These are phyloP conservation scores for Tylopilus felleus DNA, from an alignment of 768 basidiomycete genomes.

Conservation along the genomic window DNA sequence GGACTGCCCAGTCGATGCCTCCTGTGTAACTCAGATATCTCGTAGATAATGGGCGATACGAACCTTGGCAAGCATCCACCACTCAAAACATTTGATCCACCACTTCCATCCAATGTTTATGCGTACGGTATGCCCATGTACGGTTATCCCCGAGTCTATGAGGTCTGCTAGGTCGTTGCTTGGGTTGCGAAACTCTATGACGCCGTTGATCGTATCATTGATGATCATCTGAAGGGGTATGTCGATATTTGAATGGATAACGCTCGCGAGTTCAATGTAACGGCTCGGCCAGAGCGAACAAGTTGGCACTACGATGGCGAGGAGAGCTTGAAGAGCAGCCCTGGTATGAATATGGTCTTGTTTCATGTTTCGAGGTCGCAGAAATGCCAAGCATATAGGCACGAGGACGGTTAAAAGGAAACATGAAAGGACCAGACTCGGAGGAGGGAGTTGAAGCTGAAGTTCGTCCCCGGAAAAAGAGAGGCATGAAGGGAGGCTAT, in stretches of 20 bases:
- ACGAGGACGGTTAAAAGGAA: constrained; percentile 11
- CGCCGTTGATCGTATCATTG: constrained; percentile 34
- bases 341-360: constrained; percentile 15
- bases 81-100: constrained; percentile 35
- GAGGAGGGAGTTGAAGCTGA: too few relatives aligned
- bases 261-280: constrained; percentile 33
- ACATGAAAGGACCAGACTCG: not conserved
- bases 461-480: not conserved
- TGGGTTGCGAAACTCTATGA: constrained; percentile 44
- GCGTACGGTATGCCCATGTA: constrained; percentile 39
- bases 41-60: constrained; percentile 3
- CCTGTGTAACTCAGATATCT: not conserved
- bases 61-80: constrained; percentile 30
- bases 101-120: constrained; percentile 32
- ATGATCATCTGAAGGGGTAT: constrained; percentile 38
- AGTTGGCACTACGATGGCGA: constrained; percentile 41
- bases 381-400: constrained; percentile 5
- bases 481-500: not conserved
- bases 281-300: constrained; percentile 43
- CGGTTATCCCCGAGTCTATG: constrained; percentile 30
- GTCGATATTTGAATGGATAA: constrained; percentile 22
- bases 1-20: constrained; percentile 1
- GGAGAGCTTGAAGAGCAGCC: constrained; percentile 35
- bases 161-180: constrained; percentile 36
- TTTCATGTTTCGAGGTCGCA: constrained; percentile 1